A percentile compares a stretch with the other conserved stretches of the same genome.
These are phyloP conservation scores for Cyphellophora europaea DNA, from an alignment of 2,329 filamentous ascomycete species.

Conservation along the genomic window DNA sequence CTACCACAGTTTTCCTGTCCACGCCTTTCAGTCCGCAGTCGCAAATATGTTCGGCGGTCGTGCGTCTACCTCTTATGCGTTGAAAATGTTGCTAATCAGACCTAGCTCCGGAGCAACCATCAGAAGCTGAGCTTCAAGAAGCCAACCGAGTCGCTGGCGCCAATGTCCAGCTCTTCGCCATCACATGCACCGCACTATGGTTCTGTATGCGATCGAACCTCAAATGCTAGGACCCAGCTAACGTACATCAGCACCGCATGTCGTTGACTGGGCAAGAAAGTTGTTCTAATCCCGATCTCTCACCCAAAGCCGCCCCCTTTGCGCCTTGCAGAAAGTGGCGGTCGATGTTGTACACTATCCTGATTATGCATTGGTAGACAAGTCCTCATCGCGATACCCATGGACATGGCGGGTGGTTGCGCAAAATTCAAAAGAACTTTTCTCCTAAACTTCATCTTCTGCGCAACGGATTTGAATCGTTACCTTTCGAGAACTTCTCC, in stretches of 20 bases:
- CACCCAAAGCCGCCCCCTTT: constrained; percentile 4
- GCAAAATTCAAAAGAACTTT: constrained; percentile 2
- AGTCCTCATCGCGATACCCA: neutral
- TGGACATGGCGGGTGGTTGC: neutral
- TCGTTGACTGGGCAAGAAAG: constrained; percentile 38
- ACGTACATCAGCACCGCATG: constrained; percentile 34
- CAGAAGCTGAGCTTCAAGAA: constrained; percentile 37
- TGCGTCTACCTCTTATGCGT: constrained; percentile 5
- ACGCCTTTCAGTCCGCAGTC: neutral
- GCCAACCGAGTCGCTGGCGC: constrained; percentile 45
- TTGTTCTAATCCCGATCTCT: constrained; percentile 28
- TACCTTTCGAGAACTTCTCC: constrained; percentile 27
- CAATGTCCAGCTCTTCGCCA: constrained; percentile 46
- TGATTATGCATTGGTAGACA: constrained; percentile 18
- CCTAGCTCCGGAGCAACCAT: constrained; percentile 29
- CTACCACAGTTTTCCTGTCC: no score
- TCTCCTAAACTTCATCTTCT: constrained; percentile 5
- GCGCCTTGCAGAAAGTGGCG: constrained; percentile 1
- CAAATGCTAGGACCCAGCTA: constrained; percentile 1
- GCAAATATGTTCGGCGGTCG: constrained; percentile 13
- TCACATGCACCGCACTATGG: constrained; percentile 49
- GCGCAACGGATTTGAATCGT: constrained; percentile 11
- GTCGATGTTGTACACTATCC: constrained; percentile 25
- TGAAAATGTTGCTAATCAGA: constrained; percentile 2
- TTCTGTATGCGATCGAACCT: constrained; percentile 43